A percentile compares a stretch with the other conserved stretches of the same genome.
These are phyloP conservation scores for Trichoderma reesei DNA, from an alignment of 495 filamentous ascomycete genomes.

Conservation along the genomic window DNA sequence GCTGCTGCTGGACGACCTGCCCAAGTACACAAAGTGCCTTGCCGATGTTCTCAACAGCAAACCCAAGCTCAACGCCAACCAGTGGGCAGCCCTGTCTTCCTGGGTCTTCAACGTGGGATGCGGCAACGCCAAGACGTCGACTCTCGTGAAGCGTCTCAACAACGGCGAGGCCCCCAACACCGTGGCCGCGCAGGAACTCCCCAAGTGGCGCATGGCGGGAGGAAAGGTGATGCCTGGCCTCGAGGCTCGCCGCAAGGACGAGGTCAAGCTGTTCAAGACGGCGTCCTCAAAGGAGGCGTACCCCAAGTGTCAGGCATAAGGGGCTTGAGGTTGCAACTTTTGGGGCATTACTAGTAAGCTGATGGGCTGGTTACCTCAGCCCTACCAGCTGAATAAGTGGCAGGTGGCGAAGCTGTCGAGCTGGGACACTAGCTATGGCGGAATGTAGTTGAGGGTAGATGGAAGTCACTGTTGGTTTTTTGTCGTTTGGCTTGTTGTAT, in stretches of 20 bases:
- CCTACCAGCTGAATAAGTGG: background rate
- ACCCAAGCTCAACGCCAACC: conserved; percentile 37
- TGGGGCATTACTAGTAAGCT: background rate
- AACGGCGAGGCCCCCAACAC: conserved; percentile 29
- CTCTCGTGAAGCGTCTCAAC: conserved; percentile 37
- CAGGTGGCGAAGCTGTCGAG: background rate
- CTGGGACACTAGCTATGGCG: background rate
- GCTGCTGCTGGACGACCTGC: conserved; percentile 35
- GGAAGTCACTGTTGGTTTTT: background rate
- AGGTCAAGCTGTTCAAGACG: conserved; percentile 33
- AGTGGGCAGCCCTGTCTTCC: conserved; percentile 40
- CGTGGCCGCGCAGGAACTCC: conserved; percentile 35
- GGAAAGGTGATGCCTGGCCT: conserved; percentile 32
- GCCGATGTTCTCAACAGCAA: conserved; percentile 14
- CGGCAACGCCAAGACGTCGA: conserved; percentile 31
- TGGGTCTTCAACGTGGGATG: conserved; percentile 44
- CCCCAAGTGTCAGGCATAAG: background rate
- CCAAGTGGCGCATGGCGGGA: conserved; percentile 37
- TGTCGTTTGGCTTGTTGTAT: background rate
- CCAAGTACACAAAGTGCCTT: conserved; percentile 24
- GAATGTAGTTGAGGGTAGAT: background rate
- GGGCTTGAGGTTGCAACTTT: background rate
- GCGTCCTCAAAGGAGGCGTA: conserved; percentile 11
- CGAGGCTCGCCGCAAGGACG: conserved; percentile 28
- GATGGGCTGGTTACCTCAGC: conserved; percentile 5